Base-by-base conservation (phyloP, 768 basidiomycete genomes). In the Suillus hirtellus region DNA sequence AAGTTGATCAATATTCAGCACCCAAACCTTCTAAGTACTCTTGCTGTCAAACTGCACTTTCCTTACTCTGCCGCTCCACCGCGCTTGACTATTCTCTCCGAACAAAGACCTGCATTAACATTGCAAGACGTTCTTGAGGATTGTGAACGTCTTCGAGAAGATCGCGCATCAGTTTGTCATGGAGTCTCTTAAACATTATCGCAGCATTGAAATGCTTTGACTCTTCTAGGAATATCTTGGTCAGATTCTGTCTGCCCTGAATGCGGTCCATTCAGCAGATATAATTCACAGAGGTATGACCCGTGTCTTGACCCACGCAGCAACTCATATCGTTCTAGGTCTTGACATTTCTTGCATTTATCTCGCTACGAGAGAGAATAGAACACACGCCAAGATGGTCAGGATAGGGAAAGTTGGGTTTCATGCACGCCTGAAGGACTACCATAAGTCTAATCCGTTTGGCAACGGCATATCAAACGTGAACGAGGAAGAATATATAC, bases 401-500 rank as follows among this genome's bases (percentile, higher is more conserved):
- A 95, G 95, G 72, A 75, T 97, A 3, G 84, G 86, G 21, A 88
- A 88, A 66, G 86, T 87, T 2, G 85, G 82, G 17, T 97, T 89
- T 71, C 82, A 89, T 66, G 86, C 86, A 6, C 84, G 84, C 1
- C 79, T 98, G 38, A 78, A 89, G 31, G 94, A 96, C 71, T 77
- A 95, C 38, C 90, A 96, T 69, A 81, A 87, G 19, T 96, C 95
- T 3, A 94, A 97, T 68, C 85, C 88, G 0, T 93, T 96, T 67
- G 83, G 83, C 4, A 64, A 60, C 50, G 64, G 68, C 15, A 40
- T 72, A 60, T 37, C 59, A 5, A 34, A 44, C 34, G 43, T 49
- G 40, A 68, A 65, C 24, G 70, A 72, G 34, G 70, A 73, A 10
- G 70, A 72, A 8, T n/a, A 61, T 21, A 46, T 43, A n/a, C 61